phyloP scores from a whole-genome alignment of 2,329 filamentous ascomycete genomes.

The Epichloe sibirici region DNA sequence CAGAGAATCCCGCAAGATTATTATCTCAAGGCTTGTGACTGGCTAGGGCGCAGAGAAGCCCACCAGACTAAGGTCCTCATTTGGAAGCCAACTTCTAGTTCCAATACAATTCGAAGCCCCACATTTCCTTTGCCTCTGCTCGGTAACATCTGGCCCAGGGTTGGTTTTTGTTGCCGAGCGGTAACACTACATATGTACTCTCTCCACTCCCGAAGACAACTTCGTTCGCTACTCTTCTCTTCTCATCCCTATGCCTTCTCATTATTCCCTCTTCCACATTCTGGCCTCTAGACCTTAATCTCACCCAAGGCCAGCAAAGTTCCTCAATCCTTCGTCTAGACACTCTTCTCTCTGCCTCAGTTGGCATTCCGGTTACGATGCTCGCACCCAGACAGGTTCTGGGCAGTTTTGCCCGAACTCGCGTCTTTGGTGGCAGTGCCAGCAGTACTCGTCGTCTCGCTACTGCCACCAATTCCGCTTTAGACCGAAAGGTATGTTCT shows the following conservation, averaged over 20 bases:
- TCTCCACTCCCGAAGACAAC: constrained; percentile 12
- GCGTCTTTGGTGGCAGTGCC: constrained; percentile 42
- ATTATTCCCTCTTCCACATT: constrained; percentile 5
- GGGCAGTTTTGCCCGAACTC: constrained; percentile 50
- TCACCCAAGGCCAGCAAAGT: constrained; percentile 12
- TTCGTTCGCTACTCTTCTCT: constrained; percentile 9
- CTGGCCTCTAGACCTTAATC: constrained; percentile 6
- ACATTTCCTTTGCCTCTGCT: constrained; percentile 6
- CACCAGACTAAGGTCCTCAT: neutral
- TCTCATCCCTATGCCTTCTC: constrained; percentile 8
- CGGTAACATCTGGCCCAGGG: constrained; percentile 10
- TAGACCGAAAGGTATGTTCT: constrained; percentile 69
- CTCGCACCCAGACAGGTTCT: constrained; percentile 60
- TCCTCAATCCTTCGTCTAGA: constrained; percentile 12
- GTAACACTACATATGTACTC: constrained; percentile 13
- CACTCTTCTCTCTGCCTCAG: constrained; percentile 19
- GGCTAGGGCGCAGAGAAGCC: constrained; percentile 5
- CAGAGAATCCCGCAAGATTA: constrained; percentile 8
- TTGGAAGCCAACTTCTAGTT: neutral
- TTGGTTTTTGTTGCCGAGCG: constrained; percentile 7
- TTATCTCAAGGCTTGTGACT: constrained; percentile 14
- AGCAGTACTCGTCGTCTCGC: constrained; percentile 62
- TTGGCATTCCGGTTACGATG: constrained; percentile 37
- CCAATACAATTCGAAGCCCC: neutral
- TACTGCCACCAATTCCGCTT: constrained; percentile 71